These are phyloP conservation scores for Poa pratensis DNA, from an alignment of 176 grass and related monocot species.

Conservation along the genomic window DNA sequence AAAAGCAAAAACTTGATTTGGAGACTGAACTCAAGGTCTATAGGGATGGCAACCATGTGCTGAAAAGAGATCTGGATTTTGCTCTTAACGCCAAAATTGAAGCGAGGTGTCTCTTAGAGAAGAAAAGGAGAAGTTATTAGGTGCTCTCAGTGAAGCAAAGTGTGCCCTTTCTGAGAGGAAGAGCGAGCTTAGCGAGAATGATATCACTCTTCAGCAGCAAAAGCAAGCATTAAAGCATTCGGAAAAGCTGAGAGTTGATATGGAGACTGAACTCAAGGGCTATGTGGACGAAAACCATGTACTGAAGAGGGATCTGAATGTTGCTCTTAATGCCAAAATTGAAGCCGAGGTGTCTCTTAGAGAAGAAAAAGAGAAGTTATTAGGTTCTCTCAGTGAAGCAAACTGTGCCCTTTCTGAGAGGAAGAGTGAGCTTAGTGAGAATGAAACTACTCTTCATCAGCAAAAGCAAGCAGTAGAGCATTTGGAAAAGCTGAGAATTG, in stretches of 20 bases:
- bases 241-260: conserved; percentile 43
- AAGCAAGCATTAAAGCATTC: conserved; percentile 46
- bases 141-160: conserved; percentile 40
- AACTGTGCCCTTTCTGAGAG: conserved; percentile 41
- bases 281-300: conserved; percentile 38
- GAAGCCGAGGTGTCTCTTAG: conserved; percentile 38
- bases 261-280: conserved; percentile 46
- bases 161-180: conserved; percentile 38
- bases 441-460: conserved; percentile 39
- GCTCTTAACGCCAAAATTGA: conserved; percentile 44
- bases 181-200: conserved; percentile 27
- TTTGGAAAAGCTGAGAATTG: conserved; percentile 49
- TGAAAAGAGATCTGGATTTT: conserved; percentile 46
- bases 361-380: conserved; percentile 50
- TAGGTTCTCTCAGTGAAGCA: conserved; percentile 34
- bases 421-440: conserved; percentile 33
- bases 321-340: conserved; percentile 34
- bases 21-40: conserved; percentile 52
- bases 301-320: conserved; percentile 46
- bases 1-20: conserved; percentile 44
- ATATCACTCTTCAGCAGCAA: conserved; percentile 38
- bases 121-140: conserved; percentile 42
- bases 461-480: conserved; percentile 22
- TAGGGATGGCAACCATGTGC: conserved; percentile 36
- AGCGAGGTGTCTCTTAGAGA: conserved; percentile 45